Evolutionary conservation across 2,329 filamentous ascomycete species (phyloP).

Genomic region (Berkeleyomyces basicola): DNA sequence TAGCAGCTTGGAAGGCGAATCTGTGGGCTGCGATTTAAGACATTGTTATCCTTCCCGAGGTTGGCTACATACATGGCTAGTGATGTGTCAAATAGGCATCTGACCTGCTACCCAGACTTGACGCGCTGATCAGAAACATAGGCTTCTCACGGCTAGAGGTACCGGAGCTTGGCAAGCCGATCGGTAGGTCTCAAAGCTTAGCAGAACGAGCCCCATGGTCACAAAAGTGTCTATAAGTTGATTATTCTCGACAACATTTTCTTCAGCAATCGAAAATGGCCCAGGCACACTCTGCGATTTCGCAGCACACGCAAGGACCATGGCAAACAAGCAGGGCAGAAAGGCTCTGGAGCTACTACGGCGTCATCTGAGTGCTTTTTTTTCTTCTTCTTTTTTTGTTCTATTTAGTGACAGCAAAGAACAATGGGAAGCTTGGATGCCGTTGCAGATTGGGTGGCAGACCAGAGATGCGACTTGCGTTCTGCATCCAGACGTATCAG

Average conservation of each 20-base stretch:
- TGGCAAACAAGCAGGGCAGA: constrained; percentile 16
- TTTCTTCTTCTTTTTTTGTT: background rate
- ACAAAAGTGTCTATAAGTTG: no score
- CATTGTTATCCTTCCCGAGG: no score
- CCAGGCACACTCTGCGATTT: constrained; percentile 11
- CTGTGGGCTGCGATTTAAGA: constrained; percentile 20
- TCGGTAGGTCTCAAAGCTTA: no score
- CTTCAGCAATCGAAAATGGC: background rate
- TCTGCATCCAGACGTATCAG: constrained; percentile 26
- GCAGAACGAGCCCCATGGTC: background rate
- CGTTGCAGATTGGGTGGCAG: constrained; percentile 28
- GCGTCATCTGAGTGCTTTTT: constrained; percentile 15
- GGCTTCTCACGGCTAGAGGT: constrained; percentile 37
- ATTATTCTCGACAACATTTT: background rate
- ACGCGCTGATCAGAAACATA: constrained; percentile 21
- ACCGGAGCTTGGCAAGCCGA: constrained; percentile 43
- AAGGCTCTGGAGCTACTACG: constrained; percentile 16
- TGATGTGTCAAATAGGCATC: no score
- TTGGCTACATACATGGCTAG: no score
- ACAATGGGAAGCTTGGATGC: constrained; percentile 39
- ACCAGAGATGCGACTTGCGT: constrained; percentile 30
- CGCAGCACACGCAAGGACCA: constrained; percentile 13
- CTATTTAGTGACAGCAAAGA: constrained; percentile 15
- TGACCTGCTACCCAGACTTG: no score
- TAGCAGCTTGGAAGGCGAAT: constrained; percentile 45